Base-by-base conservation (phyloP, 805 yeast genomes). In the Ogataea methylovora region DNA sequence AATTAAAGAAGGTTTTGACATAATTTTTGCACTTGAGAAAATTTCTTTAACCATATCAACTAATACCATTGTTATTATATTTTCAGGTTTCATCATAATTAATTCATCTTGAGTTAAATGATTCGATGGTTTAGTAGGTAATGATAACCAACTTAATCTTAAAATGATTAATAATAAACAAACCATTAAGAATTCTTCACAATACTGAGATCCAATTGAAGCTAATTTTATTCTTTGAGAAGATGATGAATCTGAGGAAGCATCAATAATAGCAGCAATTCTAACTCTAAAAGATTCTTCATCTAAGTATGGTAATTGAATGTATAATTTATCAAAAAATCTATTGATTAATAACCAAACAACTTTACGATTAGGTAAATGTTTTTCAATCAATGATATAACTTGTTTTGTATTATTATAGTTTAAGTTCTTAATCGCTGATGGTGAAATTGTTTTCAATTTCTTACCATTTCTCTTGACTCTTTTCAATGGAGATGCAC, bases 231-330 rank as follows among this genome's bases (percentile, higher is more conserved):
- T 52, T 34, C 51, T 51, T 30, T 57, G 57, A 12, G 52, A 48
- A 8, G 28, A 35, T 29, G 40, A 56, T 56, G 35, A 39, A 32
- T 62, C 63, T 18, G 54, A 58, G 14, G 46, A 42, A 1, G 52
- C 34, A 11, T 77, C 81, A 22, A 77, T 54, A 6, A 76, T 65
- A 17, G 63, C 48, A 1, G 56, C 43, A 13, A 76, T 51, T 32
- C 68, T 67, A 14, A 43, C 43, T 34, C 65, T 65, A 49, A 75
- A 73, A 8, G 61, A 60, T 34, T 45, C 58, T 49, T 80, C 85
- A 52, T 80, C 86, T 23, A 80, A 55, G 41, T 71, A 76, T 3
- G 92, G 88, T 45, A 80, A 62, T 37, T 71, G 77, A 11, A 83
- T 70, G 49, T 82, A 82, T 5, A 80, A 55, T 23, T 67, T 63